Conservation (phyloP, 1,284 basidiomycete species). For the Erythrobasidium hasegawianum region DNA sequence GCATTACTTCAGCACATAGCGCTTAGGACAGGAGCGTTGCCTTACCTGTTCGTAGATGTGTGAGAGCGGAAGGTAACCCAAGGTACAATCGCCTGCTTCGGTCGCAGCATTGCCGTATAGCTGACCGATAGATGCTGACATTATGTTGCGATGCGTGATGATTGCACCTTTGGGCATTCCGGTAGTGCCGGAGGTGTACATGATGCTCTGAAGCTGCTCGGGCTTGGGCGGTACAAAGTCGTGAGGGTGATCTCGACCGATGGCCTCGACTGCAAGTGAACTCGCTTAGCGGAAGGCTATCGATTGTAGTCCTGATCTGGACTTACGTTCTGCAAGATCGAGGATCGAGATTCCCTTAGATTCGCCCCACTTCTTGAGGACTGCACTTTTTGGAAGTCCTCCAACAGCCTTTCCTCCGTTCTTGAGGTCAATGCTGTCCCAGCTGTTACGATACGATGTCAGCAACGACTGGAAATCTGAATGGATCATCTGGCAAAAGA, state of each 20-base stretch:
- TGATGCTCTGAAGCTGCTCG: conserved; percentile 22
- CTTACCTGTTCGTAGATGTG: conserved; percentile 62
- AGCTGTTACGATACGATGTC: conserved; percentile 17
- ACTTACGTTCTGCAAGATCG: conserved; percentile 65
- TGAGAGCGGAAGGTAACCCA: conserved; percentile 75
- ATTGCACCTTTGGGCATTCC: conserved; percentile 60
- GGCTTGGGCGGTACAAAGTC: conserved; percentile 37
- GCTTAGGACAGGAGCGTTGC: no score
- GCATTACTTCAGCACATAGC: no score
- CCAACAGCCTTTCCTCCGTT: conserved; percentile 39
- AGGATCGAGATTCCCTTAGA: conserved; percentile 63
- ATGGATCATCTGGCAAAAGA: background rate
- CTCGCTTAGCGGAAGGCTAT: no score
- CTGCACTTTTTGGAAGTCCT: conserved; percentile 52
- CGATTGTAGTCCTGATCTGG: no score
- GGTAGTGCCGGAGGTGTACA: conserved; percentile 44
- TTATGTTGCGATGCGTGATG: conserved; percentile 72
- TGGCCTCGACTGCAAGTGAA: conserved; percentile 18
- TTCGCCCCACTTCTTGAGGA: conserved; percentile 70
- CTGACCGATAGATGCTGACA: conserved; percentile 62
- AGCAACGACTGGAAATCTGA: background rate
- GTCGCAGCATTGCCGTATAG: conserved; percentile 54
- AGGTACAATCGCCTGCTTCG: conserved; percentile 52
- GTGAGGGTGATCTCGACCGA: conserved; percentile 11
- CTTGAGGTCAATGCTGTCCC: conserved; percentile 36